phyloP scores from a whole-genome alignment of 306 rosid genomes.

The Cotoneaster glaucophyllus region DNA sequence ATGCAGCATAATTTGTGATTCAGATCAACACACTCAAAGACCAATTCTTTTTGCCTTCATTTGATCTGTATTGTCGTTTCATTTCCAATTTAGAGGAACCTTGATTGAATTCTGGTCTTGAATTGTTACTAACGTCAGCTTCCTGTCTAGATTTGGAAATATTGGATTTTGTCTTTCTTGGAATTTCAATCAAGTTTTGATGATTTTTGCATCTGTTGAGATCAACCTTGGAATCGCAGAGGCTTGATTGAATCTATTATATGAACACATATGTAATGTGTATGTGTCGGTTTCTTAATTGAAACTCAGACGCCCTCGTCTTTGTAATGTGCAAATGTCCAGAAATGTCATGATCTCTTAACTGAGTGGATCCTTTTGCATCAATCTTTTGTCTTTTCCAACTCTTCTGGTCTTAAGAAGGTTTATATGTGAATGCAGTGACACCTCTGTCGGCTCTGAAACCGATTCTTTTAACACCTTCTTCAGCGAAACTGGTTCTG shows the following conservation, averaged over 20 bases:
- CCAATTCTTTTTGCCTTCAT: background rate
- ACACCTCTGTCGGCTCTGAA: slow-evolving; percentile 24
- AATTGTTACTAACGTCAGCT: background rate
- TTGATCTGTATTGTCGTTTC: background rate
- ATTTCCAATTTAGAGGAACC: background rate
- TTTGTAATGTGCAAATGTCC: background rate
- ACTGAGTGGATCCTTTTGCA: background rate
- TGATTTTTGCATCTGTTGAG: background rate
- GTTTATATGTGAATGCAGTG: slow-evolving; percentile 44
- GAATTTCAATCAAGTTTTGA: background rate
- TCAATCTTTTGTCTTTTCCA: background rate
- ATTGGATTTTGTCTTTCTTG: background rate
- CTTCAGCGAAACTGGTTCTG: slow-evolving; percentile 63
- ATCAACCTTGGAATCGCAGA: background rate
- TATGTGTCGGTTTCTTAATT: background rate
- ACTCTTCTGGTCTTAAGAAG: slow-evolving; percentile 3
- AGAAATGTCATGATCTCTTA: background rate
- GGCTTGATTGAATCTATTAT: background rate
- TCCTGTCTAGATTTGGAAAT: background rate
- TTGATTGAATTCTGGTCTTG: background rate
- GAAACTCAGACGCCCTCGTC: background rate
- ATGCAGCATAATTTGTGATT: background rate
- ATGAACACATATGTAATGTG: background rate
- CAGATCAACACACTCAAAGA: background rate
- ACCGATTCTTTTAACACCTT: slow-evolving; percentile 68